Percentiles rank a stretch among this genome's conserved stretches.
Evolutionary conservation across 179 eudicot genomes (phyloP).

Genomic region (Amaranthus tricolor): DNA sequence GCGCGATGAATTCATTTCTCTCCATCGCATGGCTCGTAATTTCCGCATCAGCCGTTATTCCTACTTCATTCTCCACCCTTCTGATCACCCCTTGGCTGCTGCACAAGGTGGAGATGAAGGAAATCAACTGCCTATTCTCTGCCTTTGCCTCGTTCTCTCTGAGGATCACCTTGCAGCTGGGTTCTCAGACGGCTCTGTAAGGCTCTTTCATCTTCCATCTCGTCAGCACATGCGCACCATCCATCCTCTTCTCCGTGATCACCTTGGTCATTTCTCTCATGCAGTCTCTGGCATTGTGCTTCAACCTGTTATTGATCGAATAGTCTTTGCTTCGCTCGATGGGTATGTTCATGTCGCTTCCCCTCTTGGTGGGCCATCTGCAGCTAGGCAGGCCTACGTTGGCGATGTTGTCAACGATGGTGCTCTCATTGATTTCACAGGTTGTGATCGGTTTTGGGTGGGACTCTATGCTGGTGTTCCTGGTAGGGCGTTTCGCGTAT

Average conservation of each 20-base stretch:
- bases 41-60: constrained; percentile 44
- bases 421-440: constrained; percentile 73
- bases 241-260: constrained; percentile 55
- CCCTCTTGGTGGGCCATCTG: constrained; percentile 20
- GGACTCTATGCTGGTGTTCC: constrained; percentile 98
- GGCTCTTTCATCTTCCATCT: constrained; percentile 57
- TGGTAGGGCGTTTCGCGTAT: constrained; percentile 68
- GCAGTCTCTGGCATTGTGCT: constrained; percentile 78
- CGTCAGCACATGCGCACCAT: constrained; percentile 55
- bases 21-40: constrained; percentile 68
- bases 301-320: constrained; percentile 20
- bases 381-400: constrained; percentile 46
- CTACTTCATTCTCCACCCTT: constrained; percentile 47
- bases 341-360: constrained; percentile 69
- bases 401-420: constrained; percentile 87
- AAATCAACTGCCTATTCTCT: constrained; percentile 39
- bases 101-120: constrained; percentile 26
- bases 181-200: constrained; percentile 73
- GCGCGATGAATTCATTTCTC: constrained; percentile 72
- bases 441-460: constrained; percentile 76
- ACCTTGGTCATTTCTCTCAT: constrained; percentile 63
- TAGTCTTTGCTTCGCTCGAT: constrained; percentile 68
- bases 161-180: constrained; percentile 70
- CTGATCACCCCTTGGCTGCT: constrained; percentile 25
- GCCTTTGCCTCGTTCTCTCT: constrained; percentile 71